Percentiles rank a stretch among this genome's conserved stretches.
Conservation (phyloP, 2,329 filamentous ascomycete species). For the Epichloe baconii region DNA sequence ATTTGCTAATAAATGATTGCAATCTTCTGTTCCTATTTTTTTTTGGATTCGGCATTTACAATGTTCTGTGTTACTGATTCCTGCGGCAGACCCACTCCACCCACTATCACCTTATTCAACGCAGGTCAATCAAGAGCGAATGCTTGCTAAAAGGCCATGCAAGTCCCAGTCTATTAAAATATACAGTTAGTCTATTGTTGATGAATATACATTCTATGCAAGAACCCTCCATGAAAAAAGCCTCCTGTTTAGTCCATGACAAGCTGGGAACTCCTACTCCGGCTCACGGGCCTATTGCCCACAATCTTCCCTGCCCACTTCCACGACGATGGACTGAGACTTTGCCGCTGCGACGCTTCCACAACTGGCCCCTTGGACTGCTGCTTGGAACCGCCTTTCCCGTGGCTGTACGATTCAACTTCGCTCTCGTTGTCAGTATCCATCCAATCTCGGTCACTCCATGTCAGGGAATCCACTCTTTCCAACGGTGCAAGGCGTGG, state of each 20-base stretch:
- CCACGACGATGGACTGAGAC: constrained; percentile 24
- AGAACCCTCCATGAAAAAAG: neutral
- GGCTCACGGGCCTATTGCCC: constrained; percentile 23
- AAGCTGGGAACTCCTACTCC: constrained; percentile 15
- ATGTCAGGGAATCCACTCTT: constrained; percentile 41
- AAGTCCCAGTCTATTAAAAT: neutral
- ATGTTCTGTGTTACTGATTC: too few relatives aligned
- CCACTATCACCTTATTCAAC: too few relatives aligned
- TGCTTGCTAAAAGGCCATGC: too few relatives aligned
- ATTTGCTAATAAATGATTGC: too few relatives aligned
- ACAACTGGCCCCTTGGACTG: constrained; percentile 5
- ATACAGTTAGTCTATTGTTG: neutral
- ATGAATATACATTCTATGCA: neutral
- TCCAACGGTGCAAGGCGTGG: constrained; percentile 9
- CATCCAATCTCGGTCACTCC: constrained; percentile 54
- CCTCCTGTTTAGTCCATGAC: neutral
- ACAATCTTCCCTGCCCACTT: constrained; percentile 44
- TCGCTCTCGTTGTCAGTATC: constrained; percentile 38
- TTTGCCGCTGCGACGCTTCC: constrained; percentile 5
- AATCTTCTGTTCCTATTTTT: too few relatives aligned
- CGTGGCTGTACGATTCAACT: constrained; percentile 11
- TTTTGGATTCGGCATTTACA: too few relatives aligned
- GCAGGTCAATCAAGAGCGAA: too few relatives aligned
- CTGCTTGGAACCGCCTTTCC: constrained; percentile 6
- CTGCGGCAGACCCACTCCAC: too few relatives aligned